Percentiles rank a stretch among this genome's conserved stretches.
Evolutionary conservation across 345 rosid genomes (phyloP).

Genomic region (Carallia pectinifolia): DNA sequence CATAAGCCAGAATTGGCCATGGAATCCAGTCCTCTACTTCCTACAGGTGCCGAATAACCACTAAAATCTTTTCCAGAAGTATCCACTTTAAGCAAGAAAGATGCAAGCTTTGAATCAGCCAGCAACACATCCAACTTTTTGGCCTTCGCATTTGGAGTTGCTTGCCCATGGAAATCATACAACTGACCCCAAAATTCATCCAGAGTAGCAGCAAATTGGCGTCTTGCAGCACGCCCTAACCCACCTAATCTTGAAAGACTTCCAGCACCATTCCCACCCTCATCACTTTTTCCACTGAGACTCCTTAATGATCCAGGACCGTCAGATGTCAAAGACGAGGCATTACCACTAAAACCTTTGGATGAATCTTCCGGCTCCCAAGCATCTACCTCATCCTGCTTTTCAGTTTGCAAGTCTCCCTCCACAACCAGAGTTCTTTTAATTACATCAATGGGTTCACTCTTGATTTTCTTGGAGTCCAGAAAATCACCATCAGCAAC

Average conservation of each 20-base stretch:
- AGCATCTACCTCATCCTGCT: slow-evolving; percentile 56
- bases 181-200: slow-evolving; percentile 96
- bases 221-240: slow-evolving; percentile 92
- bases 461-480: slow-evolving; percentile 36
- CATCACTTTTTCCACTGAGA: slow-evolving; percentile 77
- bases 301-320: slow-evolving; percentile 86
- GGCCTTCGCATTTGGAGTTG: slow-evolving; percentile 61
- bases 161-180: slow-evolving; percentile 74
- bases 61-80: slow-evolving; percentile 44
- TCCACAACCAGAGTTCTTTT: slow-evolving; percentile 57
- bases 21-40: slow-evolving; percentile 61
- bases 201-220: slow-evolving; percentile 66
- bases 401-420: slow-evolving; percentile 40
- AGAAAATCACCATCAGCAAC: slow-evolving; percentile 36
- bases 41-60: slow-evolving; percentile 45
- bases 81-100: slow-evolving; percentile 47
- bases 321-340: slow-evolving; percentile 45
- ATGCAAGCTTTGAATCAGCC: slow-evolving; percentile 42
- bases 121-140: slow-evolving; percentile 60
- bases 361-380: slow-evolving; percentile 71
- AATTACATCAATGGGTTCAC: slow-evolving; percentile 38
- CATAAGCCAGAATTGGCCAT: slow-evolving; percentile 42
- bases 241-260: slow-evolving; percentile 95
- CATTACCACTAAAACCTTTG: slow-evolving; percentile 50
- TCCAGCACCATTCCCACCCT: slow-evolving; percentile 75